A percentile compares a stretch with the other conserved stretches of the same genome.
These are phyloP conservation scores for Picea engelmannii DNA, from an alignment of 83 land plant genomes.

Conservation along the genomic window DNA sequence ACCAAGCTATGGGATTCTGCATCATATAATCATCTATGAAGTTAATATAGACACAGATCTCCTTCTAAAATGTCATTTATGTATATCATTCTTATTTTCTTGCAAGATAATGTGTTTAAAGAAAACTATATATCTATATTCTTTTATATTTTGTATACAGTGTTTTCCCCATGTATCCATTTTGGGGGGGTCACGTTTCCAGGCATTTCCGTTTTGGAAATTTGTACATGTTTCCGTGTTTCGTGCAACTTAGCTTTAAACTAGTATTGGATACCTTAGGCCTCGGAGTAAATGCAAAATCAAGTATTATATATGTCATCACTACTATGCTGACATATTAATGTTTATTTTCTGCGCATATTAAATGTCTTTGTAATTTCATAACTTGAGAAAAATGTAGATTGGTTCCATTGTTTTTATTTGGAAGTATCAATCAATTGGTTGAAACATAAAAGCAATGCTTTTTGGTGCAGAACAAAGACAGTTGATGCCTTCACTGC, in stretches of 20 bases:
- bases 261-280: neutral
- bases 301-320: neutral
- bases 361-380: neutral
- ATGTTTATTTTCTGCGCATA: neutral
- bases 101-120: no score
- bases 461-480: conserved; percentile 61
- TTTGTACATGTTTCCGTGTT: no score
- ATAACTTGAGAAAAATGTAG: neutral
- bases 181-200: no score
- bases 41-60: no score
- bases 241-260: neutral
- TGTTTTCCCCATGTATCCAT: no score
- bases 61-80: no score
- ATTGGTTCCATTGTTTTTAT: neutral
- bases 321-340: neutral
- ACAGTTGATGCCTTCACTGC: conserved; percentile 86
- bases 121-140: no score
- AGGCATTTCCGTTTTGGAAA: no score
- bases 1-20: no score
- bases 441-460: neutral
- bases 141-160: no score
- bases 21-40: no score
- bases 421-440: neutral
- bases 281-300: conserved; percentile 1
- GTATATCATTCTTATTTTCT: no score